Conservation (phyloP, 352 stramenopile genomes). For the Phytophthora sp. region DNA sequence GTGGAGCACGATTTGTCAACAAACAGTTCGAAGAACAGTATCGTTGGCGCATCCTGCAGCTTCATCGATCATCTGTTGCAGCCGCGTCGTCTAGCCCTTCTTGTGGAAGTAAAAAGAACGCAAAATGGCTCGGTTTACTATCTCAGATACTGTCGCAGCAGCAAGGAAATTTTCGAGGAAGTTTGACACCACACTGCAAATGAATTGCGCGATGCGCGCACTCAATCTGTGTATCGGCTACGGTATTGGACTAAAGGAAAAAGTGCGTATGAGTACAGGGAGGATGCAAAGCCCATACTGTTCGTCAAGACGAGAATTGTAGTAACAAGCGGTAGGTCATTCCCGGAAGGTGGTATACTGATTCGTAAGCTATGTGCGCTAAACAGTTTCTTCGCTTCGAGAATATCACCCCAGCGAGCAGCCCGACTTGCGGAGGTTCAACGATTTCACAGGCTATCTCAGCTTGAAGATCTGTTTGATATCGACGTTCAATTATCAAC, state of each 20-base stretch:
- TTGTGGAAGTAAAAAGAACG: slow-evolving; percentile 10
- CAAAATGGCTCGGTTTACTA: slow-evolving; percentile 4
- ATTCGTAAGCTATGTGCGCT: slow-evolving; percentile 16
- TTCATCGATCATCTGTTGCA: slow-evolving; percentile 3
- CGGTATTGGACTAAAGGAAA: slow-evolving; percentile 8
- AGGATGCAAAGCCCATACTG: not conserved
- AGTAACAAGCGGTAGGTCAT: not conserved
- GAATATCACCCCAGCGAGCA: not conserved
- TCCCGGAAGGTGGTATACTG: not conserved
- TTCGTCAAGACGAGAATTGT: slow-evolving; percentile 6
- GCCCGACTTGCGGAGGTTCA: not conserved
- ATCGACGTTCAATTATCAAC: slow-evolving; percentile 11
- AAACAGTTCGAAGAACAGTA: slow-evolving; percentile 3
- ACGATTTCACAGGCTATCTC: not conserved
- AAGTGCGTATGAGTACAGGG: not conserved
- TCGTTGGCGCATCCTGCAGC: slow-evolving; percentile 2
- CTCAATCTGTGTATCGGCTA: slow-evolving; percentile 11
- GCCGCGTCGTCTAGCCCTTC: not conserved
- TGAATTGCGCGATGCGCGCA: not conserved
- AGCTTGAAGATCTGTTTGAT: not conserved
- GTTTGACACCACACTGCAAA: slow-evolving; percentile 9
- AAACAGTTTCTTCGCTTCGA: slow-evolving; percentile 8
- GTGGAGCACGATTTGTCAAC: slow-evolving; percentile 14
- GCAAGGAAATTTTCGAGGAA: slow-evolving; percentile 3
- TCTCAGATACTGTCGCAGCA: slow-evolving; percentile 4